Conservation (phyloP, 2,329 filamentous ascomycete genomes). For the Meredithiella fracta region DNA sequence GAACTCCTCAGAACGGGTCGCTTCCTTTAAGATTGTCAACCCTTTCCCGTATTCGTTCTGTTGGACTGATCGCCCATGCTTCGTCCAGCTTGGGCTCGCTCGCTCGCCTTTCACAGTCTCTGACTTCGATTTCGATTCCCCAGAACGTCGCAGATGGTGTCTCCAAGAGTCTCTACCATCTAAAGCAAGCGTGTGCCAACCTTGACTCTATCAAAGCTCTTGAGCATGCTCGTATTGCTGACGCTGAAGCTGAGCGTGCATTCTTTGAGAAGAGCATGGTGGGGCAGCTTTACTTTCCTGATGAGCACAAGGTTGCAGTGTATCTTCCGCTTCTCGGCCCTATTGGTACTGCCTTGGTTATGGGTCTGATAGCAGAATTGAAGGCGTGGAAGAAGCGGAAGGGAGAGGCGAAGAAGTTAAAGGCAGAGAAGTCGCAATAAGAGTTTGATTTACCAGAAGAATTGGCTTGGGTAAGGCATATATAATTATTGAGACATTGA, state of each 20-base stretch:
- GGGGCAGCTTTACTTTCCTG: conserved; percentile 92
- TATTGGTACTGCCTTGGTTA: conserved; percentile 72
- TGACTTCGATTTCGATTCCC: conserved; percentile 85
- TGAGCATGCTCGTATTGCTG: conserved; percentile 66
- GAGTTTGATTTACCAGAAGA: background rate
- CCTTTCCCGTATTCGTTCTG: conserved; percentile 68
- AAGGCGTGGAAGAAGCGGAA: conserved; percentile 41
- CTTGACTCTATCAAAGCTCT: conserved; percentile 53
- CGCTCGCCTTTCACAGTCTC: conserved; percentile 64
- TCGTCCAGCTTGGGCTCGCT: conserved; percentile 90
- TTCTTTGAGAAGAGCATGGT: conserved; percentile 99
- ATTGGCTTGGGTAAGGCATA: background rate
- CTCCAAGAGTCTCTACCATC: conserved; percentile 57
- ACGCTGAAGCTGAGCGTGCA: conserved; percentile 75
- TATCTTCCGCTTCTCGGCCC: conserved; percentile 85
- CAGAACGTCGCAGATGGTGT: conserved; percentile 74
- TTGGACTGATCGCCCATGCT: conserved; percentile 71
- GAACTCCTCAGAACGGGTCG: conserved; percentile 67
- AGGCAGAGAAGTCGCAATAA: conserved; percentile 24
- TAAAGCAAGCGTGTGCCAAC: conserved; percentile 59
- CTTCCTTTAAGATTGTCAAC: conserved; percentile 73
- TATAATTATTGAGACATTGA: background rate
- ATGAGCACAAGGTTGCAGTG: conserved; percentile 95
- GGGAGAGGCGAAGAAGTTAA: conserved; percentile 25
- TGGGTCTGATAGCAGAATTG: conserved; percentile 69